Evolutionary conservation across 2,329 filamentous ascomycete genomes (phyloP), one percentile per base, ranked within the genome.

Genomic region (Colletotrichum sp.): DNA sequence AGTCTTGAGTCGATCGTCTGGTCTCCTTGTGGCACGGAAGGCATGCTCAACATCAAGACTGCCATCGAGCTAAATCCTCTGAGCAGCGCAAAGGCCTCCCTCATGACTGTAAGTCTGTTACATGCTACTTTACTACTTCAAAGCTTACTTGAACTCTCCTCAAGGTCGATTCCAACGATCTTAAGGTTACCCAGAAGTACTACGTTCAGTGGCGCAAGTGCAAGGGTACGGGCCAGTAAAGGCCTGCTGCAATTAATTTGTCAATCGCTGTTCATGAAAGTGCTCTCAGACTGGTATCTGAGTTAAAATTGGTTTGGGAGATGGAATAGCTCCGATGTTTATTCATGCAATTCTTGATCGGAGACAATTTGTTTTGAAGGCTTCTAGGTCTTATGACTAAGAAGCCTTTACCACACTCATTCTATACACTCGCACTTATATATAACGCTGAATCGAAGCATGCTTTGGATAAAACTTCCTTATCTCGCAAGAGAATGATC

Each of bases 41-140:
- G 87, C 73, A 82, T 88, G 77, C 84, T 90, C 79, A 90, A 90
- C 83, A 88, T 90, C 84, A 90, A 90, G 84, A 89, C 87, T 34
- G 87, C 89, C 79, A 84, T 88, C 78, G 86, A 86, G 77, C 73
- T 82, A 63, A 71, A 71, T 16, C 79, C 80, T 13, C 39, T 76
- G n/a, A 78, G 78, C 74, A 52, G 28, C 72, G 19, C 68, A 52
- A 25, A 77, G 77, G 71, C 64, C 67, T 13, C 79, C 8, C 78
- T 80, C 34, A 67, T 82, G 71, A 82, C 80, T 69, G 81, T 82
- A 80, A 78, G 78, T 39, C 30, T 25, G 83, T 27, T 0, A 5
- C 19, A 30, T 2, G 39, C 9, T 8, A 22, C 22, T 19, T 66
- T 27, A 1, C 6, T 5, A n/a, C 27, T n/a, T 8, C 16, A 22